phyloP scores from a whole-genome alignment of 805 yeast species.

The Saccharomycopsis malanga region DNA sequence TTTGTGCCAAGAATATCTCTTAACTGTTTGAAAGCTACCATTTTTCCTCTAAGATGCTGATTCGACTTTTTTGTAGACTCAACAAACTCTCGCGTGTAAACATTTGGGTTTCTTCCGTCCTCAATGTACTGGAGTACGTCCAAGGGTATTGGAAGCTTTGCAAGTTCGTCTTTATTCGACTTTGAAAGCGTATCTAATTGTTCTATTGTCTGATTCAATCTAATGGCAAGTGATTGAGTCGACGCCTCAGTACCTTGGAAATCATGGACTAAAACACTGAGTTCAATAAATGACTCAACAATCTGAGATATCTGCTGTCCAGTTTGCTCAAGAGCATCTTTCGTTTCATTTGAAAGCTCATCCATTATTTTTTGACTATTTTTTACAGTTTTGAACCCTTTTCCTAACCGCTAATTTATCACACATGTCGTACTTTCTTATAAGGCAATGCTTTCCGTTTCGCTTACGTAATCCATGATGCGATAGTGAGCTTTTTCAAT shows the following conservation, averaged over 20 bases:
- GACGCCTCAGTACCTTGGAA: slow-evolving; percentile 85
- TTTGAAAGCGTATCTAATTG: slow-evolving; percentile 31
- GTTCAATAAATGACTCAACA: slow-evolving; percentile 76
- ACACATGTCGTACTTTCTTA: no score
- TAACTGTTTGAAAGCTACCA: slow-evolving; percentile 58
- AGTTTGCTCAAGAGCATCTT: slow-evolving; percentile 27
- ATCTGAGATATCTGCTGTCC: slow-evolving; percentile 40
- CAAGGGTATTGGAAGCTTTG: slow-evolving; percentile 52
- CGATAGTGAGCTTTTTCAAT: no score
- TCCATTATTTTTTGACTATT: no score
- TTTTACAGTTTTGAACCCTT: background rate
- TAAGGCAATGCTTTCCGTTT: no score
- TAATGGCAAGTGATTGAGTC: slow-evolving; percentile 42
- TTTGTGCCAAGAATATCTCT: slow-evolving; percentile 62
- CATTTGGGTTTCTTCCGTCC: slow-evolving; percentile 95
- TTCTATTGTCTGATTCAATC: slow-evolving; percentile 36
- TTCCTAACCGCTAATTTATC: background rate
- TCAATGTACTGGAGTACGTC: slow-evolving; percentile 91
- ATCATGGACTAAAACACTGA: slow-evolving; percentile 90
- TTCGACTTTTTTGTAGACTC: slow-evolving; percentile 89
- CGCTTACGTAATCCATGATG: no score
- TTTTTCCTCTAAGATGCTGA: slow-evolving; percentile 80
- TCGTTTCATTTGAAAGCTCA: slow-evolving; percentile 20
- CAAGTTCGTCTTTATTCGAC: slow-evolving; percentile 28
- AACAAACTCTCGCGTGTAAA: slow-evolving; percentile 92